These are phyloP conservation scores for Lepraria neglecta DNA, from an alignment of 495 filamentous ascomycete species.

Conservation along the genomic window DNA sequence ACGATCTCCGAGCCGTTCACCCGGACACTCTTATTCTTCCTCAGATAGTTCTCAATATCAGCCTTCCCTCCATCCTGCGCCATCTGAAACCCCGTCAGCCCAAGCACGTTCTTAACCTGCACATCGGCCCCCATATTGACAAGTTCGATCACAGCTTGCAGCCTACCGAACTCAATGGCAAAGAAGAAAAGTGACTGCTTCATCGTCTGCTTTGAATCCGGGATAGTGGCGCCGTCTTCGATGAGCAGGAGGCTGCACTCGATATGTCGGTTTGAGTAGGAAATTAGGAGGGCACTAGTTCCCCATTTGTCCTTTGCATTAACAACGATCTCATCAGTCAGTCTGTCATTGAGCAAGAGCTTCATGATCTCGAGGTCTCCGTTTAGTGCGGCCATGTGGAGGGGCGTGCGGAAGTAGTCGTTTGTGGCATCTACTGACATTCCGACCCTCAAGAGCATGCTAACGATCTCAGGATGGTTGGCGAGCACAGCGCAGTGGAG, in stretches of 20 bases:
- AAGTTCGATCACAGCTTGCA: constrained; percentile 13
- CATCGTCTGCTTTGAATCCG: constrained; percentile 1
- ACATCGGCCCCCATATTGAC: constrained; percentile 15
- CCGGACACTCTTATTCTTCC: neutral
- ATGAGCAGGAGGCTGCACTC: constrained; percentile 12
- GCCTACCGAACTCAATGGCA: constrained; percentile 12
- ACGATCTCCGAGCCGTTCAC: neutral
- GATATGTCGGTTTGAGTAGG: constrained; percentile 47
- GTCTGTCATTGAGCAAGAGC: constrained; percentile 10
- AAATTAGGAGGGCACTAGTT: constrained; percentile 59
- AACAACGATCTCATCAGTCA: neutral
- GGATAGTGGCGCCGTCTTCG: constrained; percentile 10
- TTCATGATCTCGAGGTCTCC: constrained; percentile 1
- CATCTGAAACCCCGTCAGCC: neutral
- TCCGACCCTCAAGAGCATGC: neutral
- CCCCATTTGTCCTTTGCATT: constrained; percentile 11
- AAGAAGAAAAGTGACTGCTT: constrained; percentile 17
- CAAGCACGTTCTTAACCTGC: constrained; percentile 15
- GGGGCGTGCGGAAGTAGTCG: constrained; percentile 15
- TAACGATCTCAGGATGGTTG: constrained; percentile 2
- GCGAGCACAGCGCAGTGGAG: constrained; percentile 19
- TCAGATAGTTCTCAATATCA: neutral
- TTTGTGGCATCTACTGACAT: constrained; percentile 10
- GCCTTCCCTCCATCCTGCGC: neutral
- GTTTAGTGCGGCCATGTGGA: constrained; percentile 11